Conservation (phyloP, 352 stramenopile species). For the Pythium phragmitis region DNA sequence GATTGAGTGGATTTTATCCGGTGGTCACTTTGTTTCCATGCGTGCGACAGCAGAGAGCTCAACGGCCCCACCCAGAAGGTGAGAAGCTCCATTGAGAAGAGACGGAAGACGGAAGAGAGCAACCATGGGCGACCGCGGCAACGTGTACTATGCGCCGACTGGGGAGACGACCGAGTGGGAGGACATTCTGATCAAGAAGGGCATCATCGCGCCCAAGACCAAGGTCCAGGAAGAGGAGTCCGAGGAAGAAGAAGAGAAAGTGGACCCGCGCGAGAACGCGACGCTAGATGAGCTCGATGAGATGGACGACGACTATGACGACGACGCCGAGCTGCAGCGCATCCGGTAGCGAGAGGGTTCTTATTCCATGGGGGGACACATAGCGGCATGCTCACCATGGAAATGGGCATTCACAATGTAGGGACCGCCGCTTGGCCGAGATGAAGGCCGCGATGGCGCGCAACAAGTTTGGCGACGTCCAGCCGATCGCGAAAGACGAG, state of each 20-base stretch:
- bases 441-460: constrained; percentile 82
- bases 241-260: constrained; percentile 57
- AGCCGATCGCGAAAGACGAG: constrained; percentile 91
- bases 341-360: constrained; percentile 43
- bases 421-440: constrained; percentile 81
- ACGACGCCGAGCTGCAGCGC: constrained; percentile 69
- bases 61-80: not conserved
- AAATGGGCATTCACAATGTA: constrained; percentile 12
- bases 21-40: not conserved
- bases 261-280: constrained; percentile 72
- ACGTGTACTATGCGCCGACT: constrained; percentile 84
- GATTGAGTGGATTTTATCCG: too few relatives aligned
- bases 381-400: not conserved
- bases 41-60: constrained; percentile 9
- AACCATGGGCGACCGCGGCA: constrained; percentile 68
- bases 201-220: constrained; percentile 86
- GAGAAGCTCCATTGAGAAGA: not conserved
- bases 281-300: constrained; percentile 87
- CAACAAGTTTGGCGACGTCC: constrained; percentile 88
- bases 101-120: not conserved
- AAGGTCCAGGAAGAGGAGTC: constrained; percentile 80
- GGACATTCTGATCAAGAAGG: constrained; percentile 88
- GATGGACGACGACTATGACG: constrained; percentile 87
- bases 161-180: constrained; percentile 90
- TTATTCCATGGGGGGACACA: not conserved